A percentile compares a stretch with the other conserved stretches of the same genome.
phyloP scores from a whole-genome alignment of 2,329 filamentous ascomycete species.

The Aspergillus piperis region DNA sequence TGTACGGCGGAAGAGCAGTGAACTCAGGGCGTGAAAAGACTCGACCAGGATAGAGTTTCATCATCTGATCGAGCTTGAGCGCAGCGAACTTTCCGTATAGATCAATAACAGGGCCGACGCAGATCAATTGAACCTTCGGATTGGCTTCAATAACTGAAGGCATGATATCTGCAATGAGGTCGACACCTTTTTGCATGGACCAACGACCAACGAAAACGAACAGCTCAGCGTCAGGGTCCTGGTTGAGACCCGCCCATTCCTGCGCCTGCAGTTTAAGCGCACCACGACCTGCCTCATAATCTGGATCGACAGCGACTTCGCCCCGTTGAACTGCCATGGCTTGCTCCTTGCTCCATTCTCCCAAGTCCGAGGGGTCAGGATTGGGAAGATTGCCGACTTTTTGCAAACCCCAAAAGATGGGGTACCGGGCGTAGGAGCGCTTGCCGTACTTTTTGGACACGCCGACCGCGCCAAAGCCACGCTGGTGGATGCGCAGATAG shows the following conservation, averaged over 20 bases:
- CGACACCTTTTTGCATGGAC: constrained; percentile 68
- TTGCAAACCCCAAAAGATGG: constrained; percentile 67
- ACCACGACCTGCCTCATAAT: constrained; percentile 55
- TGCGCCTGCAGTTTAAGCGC: constrained; percentile 63
- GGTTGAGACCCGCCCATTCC: constrained; percentile 64
- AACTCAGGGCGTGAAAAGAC: constrained; percentile 69
- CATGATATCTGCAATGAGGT: constrained; percentile 67
- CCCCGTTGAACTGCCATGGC: constrained; percentile 48
- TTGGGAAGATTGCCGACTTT: constrained; percentile 64
- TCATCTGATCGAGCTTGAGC: constrained; percentile 62
- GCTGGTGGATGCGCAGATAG: constrained; percentile 65
- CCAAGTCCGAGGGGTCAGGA: constrained; percentile 60
- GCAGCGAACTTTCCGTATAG: constrained; percentile 68
- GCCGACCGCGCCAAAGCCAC: constrained; percentile 66
- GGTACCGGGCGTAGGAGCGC: constrained; percentile 65
- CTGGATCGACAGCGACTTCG: constrained; percentile 54
- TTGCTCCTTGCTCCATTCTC: constrained; percentile 59
- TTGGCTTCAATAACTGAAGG: constrained; percentile 63
- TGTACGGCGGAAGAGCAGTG: constrained; percentile 63
- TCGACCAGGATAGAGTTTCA: constrained; percentile 64
- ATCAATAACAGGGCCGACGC: constrained; percentile 65
- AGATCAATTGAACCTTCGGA: constrained; percentile 61
- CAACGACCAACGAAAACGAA: constrained; percentile 69
- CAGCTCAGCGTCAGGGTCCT: constrained; percentile 62
- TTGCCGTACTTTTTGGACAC: constrained; percentile 69